Conservation (phyloP, 306 rosid species). For the Castanea crenata region DNA sequence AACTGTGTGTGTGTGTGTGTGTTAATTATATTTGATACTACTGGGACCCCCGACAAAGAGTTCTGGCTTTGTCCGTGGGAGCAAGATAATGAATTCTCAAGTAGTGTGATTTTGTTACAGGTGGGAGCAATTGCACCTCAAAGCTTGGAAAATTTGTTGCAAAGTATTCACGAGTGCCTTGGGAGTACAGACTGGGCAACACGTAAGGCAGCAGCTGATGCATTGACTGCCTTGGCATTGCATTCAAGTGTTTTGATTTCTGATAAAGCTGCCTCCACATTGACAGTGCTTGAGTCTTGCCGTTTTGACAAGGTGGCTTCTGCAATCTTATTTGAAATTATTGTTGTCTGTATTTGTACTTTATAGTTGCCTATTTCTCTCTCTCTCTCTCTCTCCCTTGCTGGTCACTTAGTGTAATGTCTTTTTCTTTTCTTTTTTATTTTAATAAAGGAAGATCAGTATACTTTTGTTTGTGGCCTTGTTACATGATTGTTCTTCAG, state of each 20-base stretch:
- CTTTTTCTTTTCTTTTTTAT: not conserved
- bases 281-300: constrained; percentile 69
- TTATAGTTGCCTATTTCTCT: not conserved
- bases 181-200: constrained; percentile 91
- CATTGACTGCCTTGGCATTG: constrained; percentile 65
- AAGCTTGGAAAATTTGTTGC: constrained; percentile 73
- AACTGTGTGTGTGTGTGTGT: not conserved
- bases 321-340: constrained; percentile 6
- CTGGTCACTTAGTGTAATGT: not conserved
- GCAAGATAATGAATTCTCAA: constrained; percentile 6
- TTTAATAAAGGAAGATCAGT: not conserved
- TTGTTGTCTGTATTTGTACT: not conserved
- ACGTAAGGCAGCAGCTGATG: constrained; percentile 97
- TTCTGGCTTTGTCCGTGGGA: not conserved
- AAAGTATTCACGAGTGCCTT: constrained; percentile 75
- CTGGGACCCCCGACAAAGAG: no score
- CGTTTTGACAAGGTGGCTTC: constrained; percentile 94
- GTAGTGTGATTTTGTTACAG: constrained; percentile 44
- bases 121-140: constrained; percentile 87
- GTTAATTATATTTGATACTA: not conserved
- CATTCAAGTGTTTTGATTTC: constrained; percentile 70
- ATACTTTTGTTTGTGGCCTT: not conserved
- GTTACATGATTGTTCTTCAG: not conserved
- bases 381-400: not conserved
- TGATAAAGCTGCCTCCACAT: constrained; percentile 58